These are phyloP conservation scores for Vigna nakashimae DNA, from an alignment of 306 rosid species.

Conservation along the genomic window DNA sequence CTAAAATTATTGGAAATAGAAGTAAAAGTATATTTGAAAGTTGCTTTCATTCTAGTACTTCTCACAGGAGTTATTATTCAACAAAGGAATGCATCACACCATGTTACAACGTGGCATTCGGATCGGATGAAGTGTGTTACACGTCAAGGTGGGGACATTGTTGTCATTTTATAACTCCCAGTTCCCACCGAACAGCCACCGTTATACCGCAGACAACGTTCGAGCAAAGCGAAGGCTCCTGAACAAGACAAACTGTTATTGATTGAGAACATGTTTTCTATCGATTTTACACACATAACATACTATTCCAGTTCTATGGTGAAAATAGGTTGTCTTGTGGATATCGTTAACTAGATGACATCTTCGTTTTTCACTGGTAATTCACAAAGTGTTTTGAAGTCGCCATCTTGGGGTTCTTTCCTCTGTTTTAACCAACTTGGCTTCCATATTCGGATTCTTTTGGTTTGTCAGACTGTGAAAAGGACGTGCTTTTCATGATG, in stretches of 20 bases:
- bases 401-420: neutral
- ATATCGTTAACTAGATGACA: neutral
- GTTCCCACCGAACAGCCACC: neutral
- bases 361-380: slow-evolving; percentile 12
- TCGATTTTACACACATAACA: neutral
- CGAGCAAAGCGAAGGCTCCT: neutral
- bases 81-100: too few species aligned
- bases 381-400: neutral
- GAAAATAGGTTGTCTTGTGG: slow-evolving; percentile 10
- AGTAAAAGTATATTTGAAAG: too few species aligned
- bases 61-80: too few species aligned
- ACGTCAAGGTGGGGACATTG: neutral
- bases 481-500: neutral
- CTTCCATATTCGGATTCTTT: neutral
- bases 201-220: slow-evolving; percentile 11
- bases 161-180: neutral
- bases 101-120: neutral
- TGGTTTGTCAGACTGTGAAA: neutral
- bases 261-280: neutral
- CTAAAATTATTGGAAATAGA: too few species aligned
- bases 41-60: too few species aligned
- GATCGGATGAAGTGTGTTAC: neutral
- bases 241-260: neutral
- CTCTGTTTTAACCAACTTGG: slow-evolving; percentile 27
- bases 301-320: neutral